Evolutionary conservation across 78 protist genomes (phyloP), one percentile per base, ranked within the genome.

Genomic region (Protostelium mycophagum): DNA sequence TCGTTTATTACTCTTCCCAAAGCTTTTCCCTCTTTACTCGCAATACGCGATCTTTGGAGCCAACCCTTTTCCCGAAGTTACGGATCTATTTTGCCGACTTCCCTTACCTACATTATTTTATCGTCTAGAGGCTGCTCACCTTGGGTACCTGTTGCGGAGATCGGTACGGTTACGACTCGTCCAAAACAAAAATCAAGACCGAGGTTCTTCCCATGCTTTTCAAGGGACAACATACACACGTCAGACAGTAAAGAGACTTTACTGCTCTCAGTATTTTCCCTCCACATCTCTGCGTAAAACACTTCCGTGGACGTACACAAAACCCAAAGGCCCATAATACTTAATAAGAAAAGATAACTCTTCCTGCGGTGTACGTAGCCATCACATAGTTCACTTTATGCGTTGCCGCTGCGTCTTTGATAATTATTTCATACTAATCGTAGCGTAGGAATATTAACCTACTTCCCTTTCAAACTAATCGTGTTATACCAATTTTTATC

Each of bases 71-170:
- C 96, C 96, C 98, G 96, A 96, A 90, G 96, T 93, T 96, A 94
- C 98, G 93, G 98, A 94, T 89, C 98, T 90, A 95, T 88, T 93
- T 96, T 96, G 98, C 98, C 98, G 98, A 96, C 96, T 96, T 96
- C 98, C 98, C 98, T 96, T 95, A 93, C 92, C 96, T 96, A 93
- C 98, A 92, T 96, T 96, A 86, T 86, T 93, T 95, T 94, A 95
- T 93, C 87, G 89, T 89, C 96, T 90, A 96, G 97, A 96, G 98
- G 98, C 98, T 96, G 83, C 88, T 96, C 91, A 96, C 98, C 98
- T 96, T 93, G 96, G 98, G 93, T 95, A 96, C 98, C 98, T 96
- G 98, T 73, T 94, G 97, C 96, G 98, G 97, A 94, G 91, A 95
- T 95, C 89, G 86, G 98, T 94, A 96, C 98, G 96, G 83, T 85